A percentile compares a stretch with the other conserved stretches of the same genome.
Evolutionary conservation across 805 yeast species (phyloP).

Genomic region (Metschnikowia amazonensis): DNA sequence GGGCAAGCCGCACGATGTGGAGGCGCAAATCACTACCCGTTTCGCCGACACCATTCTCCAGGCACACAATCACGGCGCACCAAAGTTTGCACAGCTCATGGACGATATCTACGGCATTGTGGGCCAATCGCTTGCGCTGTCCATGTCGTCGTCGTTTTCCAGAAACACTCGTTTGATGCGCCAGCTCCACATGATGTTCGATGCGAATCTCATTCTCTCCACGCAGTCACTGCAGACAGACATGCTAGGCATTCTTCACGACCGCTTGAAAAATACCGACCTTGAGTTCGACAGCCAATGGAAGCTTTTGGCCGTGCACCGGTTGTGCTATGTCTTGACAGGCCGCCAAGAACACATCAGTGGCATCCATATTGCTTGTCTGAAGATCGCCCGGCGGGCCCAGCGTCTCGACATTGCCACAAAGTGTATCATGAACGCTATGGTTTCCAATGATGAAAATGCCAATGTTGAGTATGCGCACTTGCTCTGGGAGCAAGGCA

Average conservation of each 20-base stretch:
- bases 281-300: conserved; percentile 55
- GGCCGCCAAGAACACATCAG: conserved; percentile 36
- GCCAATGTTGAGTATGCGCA: conserved; percentile 77
- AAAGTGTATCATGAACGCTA: conserved; percentile 59
- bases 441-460: conserved; percentile 36
- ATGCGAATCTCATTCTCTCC: conserved; percentile 25
- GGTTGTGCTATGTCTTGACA: conserved; percentile 36
- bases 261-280: conserved; percentile 33
- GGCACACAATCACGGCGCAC: conserved; percentile 32
- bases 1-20: conserved; percentile 42
- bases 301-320: conserved; percentile 56
- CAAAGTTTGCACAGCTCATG: conserved; percentile 37
- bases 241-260: conserved; percentile 22
- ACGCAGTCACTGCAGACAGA: conserved; percentile 15
- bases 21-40: conserved; percentile 55
- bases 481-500: conserved; percentile 85
- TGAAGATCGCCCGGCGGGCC: conserved; percentile 63
- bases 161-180: conserved; percentile 35
- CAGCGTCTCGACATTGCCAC: conserved; percentile 71
- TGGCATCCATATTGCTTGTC: conserved; percentile 54
- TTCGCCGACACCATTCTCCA: conserved; percentile 60
- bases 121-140: conserved; percentile 53
- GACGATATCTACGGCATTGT: conserved; percentile 52
- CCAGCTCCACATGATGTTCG: conserved; percentile 36
- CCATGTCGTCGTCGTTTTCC: conserved; percentile 36